phyloP scores from a whole-genome alignment of 139 green algal genomes.

The Zygnema circumcarinatum region DNA sequence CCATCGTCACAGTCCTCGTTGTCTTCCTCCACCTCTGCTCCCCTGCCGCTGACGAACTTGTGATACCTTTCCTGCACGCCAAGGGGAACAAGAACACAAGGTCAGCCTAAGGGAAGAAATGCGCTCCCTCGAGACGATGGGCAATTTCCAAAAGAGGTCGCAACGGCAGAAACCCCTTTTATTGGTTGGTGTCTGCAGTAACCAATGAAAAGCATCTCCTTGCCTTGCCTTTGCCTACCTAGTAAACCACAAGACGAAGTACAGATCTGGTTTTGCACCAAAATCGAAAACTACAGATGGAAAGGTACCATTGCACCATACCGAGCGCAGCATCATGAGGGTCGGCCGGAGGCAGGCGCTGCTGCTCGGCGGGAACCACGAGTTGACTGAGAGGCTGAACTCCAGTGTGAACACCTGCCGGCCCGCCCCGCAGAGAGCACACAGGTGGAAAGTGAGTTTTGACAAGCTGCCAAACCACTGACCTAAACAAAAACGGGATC shows the following conservation, averaged over 20 bases:
- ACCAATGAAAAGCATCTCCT: neutral
- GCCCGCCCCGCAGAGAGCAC: neutral
- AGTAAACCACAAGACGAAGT: neutral
- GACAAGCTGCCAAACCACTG: neutral
- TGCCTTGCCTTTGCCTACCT: neutral
- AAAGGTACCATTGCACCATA: neutral
- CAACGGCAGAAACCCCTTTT: neutral
- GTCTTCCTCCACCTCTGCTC: neutral
- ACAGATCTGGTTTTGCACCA: neutral
- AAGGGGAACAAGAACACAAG: no score
- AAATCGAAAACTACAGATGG: neutral
- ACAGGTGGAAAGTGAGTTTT: neutral
- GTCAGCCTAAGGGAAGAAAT: no score
- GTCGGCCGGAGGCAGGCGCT: constrained; percentile 3
- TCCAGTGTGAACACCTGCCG: constrained; percentile 32
- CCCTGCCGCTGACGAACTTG: neutral
- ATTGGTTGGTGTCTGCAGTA: neutral
- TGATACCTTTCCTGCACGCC: neutral
- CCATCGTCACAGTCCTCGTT: neutral
- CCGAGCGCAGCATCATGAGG: constrained; percentile 24
- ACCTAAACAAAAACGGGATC: neutral
- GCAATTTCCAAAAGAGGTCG: no score
- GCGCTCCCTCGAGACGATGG: no score
- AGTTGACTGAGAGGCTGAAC: constrained; percentile 10
- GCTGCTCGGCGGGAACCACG: neutral